phyloP scores from a whole-genome alignment of 139 green algal genomes.

The Coccomyxa sp. region DNA sequence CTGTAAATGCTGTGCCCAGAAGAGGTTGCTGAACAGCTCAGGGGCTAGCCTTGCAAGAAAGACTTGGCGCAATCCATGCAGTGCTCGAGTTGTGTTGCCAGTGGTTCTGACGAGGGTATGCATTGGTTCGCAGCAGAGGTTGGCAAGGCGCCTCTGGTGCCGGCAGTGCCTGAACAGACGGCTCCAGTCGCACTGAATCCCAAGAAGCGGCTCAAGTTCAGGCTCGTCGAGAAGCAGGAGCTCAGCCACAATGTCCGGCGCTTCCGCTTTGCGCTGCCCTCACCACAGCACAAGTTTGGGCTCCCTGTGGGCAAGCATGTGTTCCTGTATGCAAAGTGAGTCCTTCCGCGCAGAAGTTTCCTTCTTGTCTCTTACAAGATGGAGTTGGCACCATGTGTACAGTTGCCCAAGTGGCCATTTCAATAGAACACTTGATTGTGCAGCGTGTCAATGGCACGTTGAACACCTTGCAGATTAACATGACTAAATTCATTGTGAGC shows the following conservation, averaged over 20 bases:
- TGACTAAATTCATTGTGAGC: too few relatives aligned
- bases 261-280: constrained; percentile 92
- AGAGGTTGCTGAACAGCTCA: too few relatives aligned
- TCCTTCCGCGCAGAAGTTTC: too few relatives aligned
- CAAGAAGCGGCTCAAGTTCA: constrained; percentile 72
- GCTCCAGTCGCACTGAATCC: constrained; percentile 69
- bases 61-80: too few relatives aligned
- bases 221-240: constrained; percentile 70
- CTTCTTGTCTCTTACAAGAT: neutral
- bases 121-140: neutral
- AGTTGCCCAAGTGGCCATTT: too few relatives aligned
- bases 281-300: constrained; percentile 77
- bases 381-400: neutral
- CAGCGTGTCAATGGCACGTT: too few relatives aligned
- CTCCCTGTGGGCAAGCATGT: constrained; percentile 94
- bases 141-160: neutral
- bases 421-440: too few relatives aligned
- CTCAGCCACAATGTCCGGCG: constrained; percentile 81
- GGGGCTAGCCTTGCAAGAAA: too few relatives aligned
- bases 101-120: neutral
- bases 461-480: too few relatives aligned
- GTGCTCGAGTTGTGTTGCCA: too few relatives aligned
- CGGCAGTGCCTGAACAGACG: neutral
- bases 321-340: constrained; percentile 78
- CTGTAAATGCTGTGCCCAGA: too few relatives aligned